A percentile compares a stretch with the other conserved stretches of the same genome.
phyloP scores from a whole-genome alignment of 129 eudicot genomes.

The Smallanthus sonchifolius region DNA sequence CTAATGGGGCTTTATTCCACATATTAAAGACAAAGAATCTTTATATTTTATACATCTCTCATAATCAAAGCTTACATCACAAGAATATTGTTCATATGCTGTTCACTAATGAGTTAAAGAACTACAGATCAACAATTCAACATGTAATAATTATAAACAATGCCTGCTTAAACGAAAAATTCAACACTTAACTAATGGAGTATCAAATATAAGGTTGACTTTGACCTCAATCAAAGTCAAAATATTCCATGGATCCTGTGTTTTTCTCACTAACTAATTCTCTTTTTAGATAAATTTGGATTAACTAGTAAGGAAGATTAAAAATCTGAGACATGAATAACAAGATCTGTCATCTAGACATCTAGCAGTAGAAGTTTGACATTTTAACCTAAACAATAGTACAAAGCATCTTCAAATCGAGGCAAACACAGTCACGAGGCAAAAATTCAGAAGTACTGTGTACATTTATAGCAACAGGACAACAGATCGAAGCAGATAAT shows the following conservation, averaged over 20 bases:
- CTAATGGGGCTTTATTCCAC: background rate
- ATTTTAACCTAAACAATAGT: background rate
- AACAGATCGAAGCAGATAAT: background rate
- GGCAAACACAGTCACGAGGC: background rate
- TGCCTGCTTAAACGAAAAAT: no score
- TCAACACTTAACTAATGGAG: background rate
- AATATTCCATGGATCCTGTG: no score
- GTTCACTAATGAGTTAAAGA: background rate
- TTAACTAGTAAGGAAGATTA: background rate
- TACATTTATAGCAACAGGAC: background rate
- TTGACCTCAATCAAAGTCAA: background rate
- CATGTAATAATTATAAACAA: background rate
- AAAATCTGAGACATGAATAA: background rate
- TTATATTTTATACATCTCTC: background rate
- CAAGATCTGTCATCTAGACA: background rate
- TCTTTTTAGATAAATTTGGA: background rate
- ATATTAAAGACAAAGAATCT: background rate
- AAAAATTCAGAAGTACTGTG: background rate
- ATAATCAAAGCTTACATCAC: background rate
- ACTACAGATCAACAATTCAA: background rate
- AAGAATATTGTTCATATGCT: background rate
- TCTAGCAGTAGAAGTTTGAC: background rate
- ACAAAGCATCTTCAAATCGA: background rate
- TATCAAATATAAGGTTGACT: background rate
- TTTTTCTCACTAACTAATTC: background rate